phyloP scores from a whole-genome alignment of 2,329 filamentous ascomycete genomes.

The Neofusicoccum laricinum region DNA sequence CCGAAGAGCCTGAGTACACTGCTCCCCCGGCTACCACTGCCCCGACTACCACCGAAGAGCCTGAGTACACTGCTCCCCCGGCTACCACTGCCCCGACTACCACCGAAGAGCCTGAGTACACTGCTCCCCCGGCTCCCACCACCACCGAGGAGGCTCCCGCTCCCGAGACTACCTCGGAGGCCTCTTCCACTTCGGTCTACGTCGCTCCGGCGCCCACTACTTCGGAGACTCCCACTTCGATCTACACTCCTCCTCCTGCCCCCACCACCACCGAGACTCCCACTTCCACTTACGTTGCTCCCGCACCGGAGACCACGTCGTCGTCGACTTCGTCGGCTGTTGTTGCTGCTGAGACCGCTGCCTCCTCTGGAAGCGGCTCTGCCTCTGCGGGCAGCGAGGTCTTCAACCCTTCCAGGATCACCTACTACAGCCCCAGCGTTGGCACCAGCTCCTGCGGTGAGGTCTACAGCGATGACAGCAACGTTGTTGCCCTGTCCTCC shows the following conservation, averaged over 20 bases:
- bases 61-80: constrained; percentile 1
- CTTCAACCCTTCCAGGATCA: constrained; percentile 21
- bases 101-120: not conserved
- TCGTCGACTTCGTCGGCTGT: not conserved
- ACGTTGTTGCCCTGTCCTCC: constrained; percentile 30
- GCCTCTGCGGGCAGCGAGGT: not conserved
- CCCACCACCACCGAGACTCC: constrained; percentile 3
- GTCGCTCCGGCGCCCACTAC: constrained; percentile 21
- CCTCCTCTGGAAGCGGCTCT: not conserved
- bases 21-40: constrained; percentile 15
- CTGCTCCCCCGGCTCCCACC: constrained; percentile 9
- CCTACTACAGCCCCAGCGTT: constrained; percentile 32
- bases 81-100: not conserved
- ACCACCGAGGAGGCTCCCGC: constrained; percentile 12
- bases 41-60: not conserved
- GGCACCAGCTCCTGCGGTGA: constrained; percentile 31
- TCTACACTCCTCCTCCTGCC: constrained; percentile 17
- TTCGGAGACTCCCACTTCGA: constrained; percentile 2
- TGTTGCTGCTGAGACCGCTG: constrained; percentile 2
- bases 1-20: not conserved
- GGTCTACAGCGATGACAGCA: constrained; percentile 23
- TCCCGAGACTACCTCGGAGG: not conserved
- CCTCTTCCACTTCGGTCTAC: constrained; percentile 14
- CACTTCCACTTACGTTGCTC: constrained; percentile 10
- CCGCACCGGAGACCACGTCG: not conserved